phyloP scores from a whole-genome alignment of 106 monocot genomes.

The Xerophyta viscosa region DNA sequence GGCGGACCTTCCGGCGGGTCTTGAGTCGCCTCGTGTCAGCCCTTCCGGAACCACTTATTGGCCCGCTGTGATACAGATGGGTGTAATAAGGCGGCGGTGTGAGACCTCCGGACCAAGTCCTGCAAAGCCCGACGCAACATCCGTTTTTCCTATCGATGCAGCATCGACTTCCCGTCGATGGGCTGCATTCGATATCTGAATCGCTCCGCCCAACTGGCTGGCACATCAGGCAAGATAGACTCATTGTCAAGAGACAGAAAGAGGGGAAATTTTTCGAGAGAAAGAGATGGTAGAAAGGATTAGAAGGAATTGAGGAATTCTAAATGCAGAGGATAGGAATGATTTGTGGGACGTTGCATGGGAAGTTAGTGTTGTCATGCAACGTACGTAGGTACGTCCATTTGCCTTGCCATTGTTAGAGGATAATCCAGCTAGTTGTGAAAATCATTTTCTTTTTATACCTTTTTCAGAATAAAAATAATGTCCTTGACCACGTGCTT shows the following conservation, averaged over 20 bases:
- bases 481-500: too few species aligned
- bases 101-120: slow-evolving; percentile 13
- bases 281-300: neutral
- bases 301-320: neutral
- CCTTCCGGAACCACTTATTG: neutral
- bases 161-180: neutral
- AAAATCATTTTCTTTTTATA: too few species aligned
- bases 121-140: slow-evolving; percentile 9
- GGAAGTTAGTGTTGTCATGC: neutral
- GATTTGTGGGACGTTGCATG: neutral
- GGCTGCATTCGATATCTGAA: neutral
- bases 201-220: neutral
- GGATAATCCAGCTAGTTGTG: too few species aligned
- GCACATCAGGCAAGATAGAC: slow-evolving; percentile 15
- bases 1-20: neutral
- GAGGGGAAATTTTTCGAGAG: neutral
- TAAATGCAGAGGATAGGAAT: too few species aligned
- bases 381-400: neutral
- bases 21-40: too few species aligned
- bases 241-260: slow-evolving; percentile 1
- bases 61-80: neutral
- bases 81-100: slow-evolving; percentile 4
- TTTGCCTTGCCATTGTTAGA: too few species aligned
- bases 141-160: too few species aligned
- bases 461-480: too few species aligned